phyloP scores from a whole-genome alignment of 1,284 basidiomycete genomes.

The Ceratobasidium sp. region DNA sequence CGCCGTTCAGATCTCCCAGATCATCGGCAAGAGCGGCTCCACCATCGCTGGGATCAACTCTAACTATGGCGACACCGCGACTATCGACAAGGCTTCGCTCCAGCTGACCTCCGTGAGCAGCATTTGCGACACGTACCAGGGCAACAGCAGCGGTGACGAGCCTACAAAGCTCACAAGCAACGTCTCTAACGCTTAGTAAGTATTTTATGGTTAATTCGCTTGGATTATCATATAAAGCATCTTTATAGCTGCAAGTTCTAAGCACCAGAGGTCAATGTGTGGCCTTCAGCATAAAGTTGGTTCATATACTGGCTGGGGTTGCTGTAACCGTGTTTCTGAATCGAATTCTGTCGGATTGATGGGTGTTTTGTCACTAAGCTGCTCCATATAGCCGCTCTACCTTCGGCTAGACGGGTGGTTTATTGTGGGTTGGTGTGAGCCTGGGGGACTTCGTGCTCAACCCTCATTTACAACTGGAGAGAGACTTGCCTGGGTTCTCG shows the following conservation, averaged over 20 bases:
- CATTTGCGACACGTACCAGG: slow-evolving; percentile 36
- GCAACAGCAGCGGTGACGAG: slow-evolving; percentile 41
- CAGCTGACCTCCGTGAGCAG: slow-evolving; percentile 16
- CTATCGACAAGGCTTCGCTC: slow-evolving; percentile 48
- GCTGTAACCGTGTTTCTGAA: background rate
- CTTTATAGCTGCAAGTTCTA: slow-evolving; percentile 31
- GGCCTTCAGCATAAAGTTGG: background rate
- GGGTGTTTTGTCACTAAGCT: background rate
- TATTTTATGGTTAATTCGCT: background rate
- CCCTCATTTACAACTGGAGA: too few relatives aligned
- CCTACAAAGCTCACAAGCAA: slow-evolving; percentile 43
- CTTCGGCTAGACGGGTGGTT: background rate
- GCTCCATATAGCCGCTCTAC: background rate
- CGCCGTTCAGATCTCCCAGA: slow-evolving; percentile 25
- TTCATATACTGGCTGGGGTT: background rate
- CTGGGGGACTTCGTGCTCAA: too few relatives aligned
- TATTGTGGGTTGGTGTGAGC: background rate
- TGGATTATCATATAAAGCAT: background rate
- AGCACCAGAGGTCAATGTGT: background rate
- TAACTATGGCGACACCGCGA: slow-evolving; percentile 48
- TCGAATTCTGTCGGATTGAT: background rate
- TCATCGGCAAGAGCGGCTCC: slow-evolving; percentile 14
- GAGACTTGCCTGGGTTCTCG: too few relatives aligned
- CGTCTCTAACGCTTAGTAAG: slow-evolving; percentile 41
- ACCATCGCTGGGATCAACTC: slow-evolving; percentile 38